Conservation (phyloP, 306 rosid genomes). For the Pachyrhizus erosus region DNA sequence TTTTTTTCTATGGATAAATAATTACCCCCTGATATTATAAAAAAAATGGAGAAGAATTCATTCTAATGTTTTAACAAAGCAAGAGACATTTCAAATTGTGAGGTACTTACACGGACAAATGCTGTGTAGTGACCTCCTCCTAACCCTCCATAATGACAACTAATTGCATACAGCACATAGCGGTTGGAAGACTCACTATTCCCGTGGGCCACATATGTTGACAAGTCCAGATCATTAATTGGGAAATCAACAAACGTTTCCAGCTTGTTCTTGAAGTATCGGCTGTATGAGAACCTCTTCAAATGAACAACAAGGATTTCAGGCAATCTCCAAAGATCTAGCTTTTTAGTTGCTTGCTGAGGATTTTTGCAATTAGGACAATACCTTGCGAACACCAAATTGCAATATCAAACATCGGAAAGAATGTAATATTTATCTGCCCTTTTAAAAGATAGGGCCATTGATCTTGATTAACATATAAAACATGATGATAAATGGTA, state of each 20-base stretch:
- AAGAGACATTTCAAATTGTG: slow-evolving; percentile 8
- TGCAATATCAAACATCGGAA: slow-evolving; percentile 36
- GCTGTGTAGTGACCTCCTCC: slow-evolving; percentile 95
- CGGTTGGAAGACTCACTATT: slow-evolving; percentile 48
- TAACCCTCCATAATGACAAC: slow-evolving; percentile 84
- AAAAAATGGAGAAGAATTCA: neutral
- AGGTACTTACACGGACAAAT: slow-evolving; percentile 71
- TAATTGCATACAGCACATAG: slow-evolving; percentile 76
- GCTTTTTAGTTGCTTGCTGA: slow-evolving; percentile 83
- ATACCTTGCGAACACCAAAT: slow-evolving; percentile 59
- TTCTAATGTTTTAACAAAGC: slow-evolving; percentile 8
- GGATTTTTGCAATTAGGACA: slow-evolving; percentile 81
- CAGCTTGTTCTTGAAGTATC: slow-evolving; percentile 66
- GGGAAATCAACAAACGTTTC: slow-evolving; percentile 88
- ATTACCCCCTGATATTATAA: neutral
- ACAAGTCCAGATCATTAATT: slow-evolving; percentile 67
- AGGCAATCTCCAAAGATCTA: slow-evolving; percentile 96
- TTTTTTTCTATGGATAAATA: neutral
- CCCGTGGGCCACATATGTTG: slow-evolving; percentile 52
- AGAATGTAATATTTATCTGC: neutral
- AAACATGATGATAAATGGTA: slow-evolving; percentile 23
- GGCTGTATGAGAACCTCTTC: slow-evolving; percentile 77
- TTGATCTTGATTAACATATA: slow-evolving; percentile 22
- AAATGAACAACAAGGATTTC: slow-evolving; percentile 84
- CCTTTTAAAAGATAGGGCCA: slow-evolving; percentile 16